Evolutionary conservation across 345 rosid species (phyloP).

Genomic region (Eucalyptus erythrocorys): DNA sequence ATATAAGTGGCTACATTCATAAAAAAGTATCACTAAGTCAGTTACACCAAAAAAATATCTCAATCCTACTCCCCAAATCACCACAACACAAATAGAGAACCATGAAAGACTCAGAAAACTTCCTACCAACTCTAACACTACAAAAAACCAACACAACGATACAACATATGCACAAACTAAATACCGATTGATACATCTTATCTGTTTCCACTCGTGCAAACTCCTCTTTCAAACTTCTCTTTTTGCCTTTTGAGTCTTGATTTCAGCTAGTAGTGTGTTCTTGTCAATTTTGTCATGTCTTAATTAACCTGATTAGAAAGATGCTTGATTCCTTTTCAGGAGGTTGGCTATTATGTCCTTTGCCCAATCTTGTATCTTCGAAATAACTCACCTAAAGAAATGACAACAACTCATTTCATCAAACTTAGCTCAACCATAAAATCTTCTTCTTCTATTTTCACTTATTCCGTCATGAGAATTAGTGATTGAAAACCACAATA

Average conservation of each 20-base stretch:
- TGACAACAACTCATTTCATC: not conserved
- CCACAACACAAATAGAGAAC: not conserved
- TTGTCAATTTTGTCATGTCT: no score
- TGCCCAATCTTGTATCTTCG: rapidly evolving
- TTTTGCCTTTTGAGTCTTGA: no score
- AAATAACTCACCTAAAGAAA: not conserved
- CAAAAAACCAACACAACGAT: not conserved
- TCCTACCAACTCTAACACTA: not conserved
- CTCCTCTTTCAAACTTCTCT: no score
- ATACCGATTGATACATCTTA: not conserved
- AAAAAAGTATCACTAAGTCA: not conserved
- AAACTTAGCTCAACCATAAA: not conserved
- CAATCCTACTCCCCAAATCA: not conserved
- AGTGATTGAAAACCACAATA: not conserved
- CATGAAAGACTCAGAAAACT: no score
- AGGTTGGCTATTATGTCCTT: not conserved
- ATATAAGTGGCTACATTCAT: no score
- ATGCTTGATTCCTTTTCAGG: no score
- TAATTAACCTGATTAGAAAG: no score
- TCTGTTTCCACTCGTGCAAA: no score
- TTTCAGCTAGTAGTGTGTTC: no score
- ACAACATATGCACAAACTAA: not conserved
- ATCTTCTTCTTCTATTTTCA: not conserved
- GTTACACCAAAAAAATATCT: not conserved
- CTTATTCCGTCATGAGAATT: not conserved